Conservation (phyloP, 75 land plant genomes). For the Sequoia sempervirens region DNA sequence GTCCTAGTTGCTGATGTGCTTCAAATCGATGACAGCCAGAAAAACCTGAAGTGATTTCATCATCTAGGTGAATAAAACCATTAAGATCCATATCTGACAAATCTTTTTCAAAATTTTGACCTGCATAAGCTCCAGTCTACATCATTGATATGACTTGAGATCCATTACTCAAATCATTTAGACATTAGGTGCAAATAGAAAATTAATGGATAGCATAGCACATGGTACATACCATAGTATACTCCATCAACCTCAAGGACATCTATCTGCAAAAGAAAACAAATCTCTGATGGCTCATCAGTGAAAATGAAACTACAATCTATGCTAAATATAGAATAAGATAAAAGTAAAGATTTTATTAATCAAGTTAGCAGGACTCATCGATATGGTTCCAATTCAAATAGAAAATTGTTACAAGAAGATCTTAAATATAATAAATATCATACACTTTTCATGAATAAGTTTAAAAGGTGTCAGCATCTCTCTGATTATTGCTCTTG, state of each 20-base stretch:
- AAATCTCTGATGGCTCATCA: not conserved
- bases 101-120: not conserved
- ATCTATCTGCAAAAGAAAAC: slow-evolving; percentile 71
- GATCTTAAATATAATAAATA: not conserved
- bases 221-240: slow-evolving; percentile 65
- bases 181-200: not conserved
- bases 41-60: slow-evolving; percentile 50
- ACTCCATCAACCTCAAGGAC: slow-evolving; percentile 95
- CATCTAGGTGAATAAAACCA: not conserved
- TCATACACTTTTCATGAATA: not conserved
- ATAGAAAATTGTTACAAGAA: not conserved
- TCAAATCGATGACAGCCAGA: slow-evolving; percentile 97
- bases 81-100: not conserved
- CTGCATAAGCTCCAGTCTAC: not conserved
- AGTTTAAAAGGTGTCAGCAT: not conserved
- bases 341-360: not conserved
- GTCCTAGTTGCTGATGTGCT: slow-evolving; percentile 92
- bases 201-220: not conserved
- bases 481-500: not conserved
- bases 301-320: not conserved
- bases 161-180: not conserved
- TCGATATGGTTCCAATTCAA: not conserved
- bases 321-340: not conserved
- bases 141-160: not conserved
- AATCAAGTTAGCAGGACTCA: not conserved